Evolutionary conservation across 805 yeast genomes (phyloP).

Genomic region (Schwanniomyces occidentalis): DNA sequence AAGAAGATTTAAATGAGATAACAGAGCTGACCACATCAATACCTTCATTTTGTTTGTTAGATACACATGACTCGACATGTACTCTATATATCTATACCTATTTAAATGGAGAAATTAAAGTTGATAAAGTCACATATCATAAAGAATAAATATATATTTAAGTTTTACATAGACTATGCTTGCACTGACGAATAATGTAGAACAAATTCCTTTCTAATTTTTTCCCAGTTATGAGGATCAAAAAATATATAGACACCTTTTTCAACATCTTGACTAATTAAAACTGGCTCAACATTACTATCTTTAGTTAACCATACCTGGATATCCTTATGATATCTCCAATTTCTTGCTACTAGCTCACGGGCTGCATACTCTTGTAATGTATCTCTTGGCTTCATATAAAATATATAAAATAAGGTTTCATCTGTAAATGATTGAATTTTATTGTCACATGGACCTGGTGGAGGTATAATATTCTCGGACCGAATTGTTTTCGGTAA

Average conservation of each 20-base stretch:
- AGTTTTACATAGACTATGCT: slow-evolving; percentile 15
- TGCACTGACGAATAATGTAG: slow-evolving; percentile 47
- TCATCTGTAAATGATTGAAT: slow-evolving; percentile 77
- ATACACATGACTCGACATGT: slow-evolving; percentile 76
- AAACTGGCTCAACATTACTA: slow-evolving; percentile 83
- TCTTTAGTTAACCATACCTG: slow-evolving; percentile 97
- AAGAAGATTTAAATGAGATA: slow-evolving; percentile 20
- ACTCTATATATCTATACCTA: slow-evolving; percentile 84
- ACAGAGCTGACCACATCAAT: slow-evolving; percentile 33
- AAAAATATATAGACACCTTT: slow-evolving; percentile 92
- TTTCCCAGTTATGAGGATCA: slow-evolving; percentile 96
- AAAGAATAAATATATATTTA: slow-evolving; percentile 21
- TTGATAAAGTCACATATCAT: slow-evolving; percentile 68
- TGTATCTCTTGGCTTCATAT: slow-evolving; percentile 89
- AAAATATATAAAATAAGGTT: slow-evolving; percentile 89
- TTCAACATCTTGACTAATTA: slow-evolving; percentile 77
- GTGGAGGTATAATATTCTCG: slow-evolving; percentile 35
- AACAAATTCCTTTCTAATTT: slow-evolving; percentile 70
- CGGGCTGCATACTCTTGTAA: slow-evolving; percentile 92
- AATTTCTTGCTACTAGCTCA: slow-evolving; percentile 86
- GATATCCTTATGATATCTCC: slow-evolving; percentile 95
- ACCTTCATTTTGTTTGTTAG: slow-evolving; percentile 88
- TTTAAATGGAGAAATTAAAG: slow-evolving; percentile 80
- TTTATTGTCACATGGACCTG: slow-evolving; percentile 48
- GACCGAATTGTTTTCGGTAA: slow-evolving; percentile 52